These are phyloP conservation scores for Termitomyces eurrhizus DNA, from an alignment of 768 basidiomycete genomes.

Conservation along the genomic window DNA sequence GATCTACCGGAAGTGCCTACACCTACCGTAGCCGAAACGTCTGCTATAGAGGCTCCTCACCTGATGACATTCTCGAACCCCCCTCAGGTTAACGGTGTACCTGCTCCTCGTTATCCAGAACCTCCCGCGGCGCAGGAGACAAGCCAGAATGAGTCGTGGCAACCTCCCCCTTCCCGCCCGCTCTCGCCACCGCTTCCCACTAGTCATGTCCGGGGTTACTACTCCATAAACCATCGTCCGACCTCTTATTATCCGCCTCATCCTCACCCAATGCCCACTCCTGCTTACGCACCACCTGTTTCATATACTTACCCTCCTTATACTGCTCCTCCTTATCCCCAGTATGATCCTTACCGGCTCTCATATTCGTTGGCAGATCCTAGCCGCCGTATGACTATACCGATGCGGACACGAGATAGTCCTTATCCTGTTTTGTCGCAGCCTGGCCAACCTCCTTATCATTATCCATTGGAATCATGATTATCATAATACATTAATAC, in stretches of 20 bases:
- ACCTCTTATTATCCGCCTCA: slow-evolving; percentile 10
- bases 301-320: slow-evolving; percentile 17
- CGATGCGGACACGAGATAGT: slow-evolving; percentile 13
- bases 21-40: slow-evolving; percentile 19
- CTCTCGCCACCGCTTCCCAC: slow-evolving; percentile 6
- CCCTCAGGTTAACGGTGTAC: slow-evolving; percentile 2
- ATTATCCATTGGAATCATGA: slow-evolving; percentile 13
- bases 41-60: slow-evolving; percentile 9
- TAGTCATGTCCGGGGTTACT: slow-evolving; percentile 12
- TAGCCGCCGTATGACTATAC: slow-evolving; percentile 3
- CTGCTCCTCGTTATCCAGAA: slow-evolving; percentile 3
- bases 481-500: background rate
- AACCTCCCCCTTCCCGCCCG: background rate
- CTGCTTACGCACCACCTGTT: slow-evolving; percentile 6
- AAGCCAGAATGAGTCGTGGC: slow-evolving; percentile 4
- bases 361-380: slow-evolving; percentile 8
- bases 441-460: slow-evolving; percentile 14
- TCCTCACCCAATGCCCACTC: slow-evolving; percentile 7
- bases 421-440: slow-evolving; percentile 17
- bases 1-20: slow-evolving; percentile 20
- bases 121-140: background rate
- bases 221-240: slow-evolving; percentile 7
- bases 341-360: slow-evolving; percentile 10
- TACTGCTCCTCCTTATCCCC: slow-evolving; percentile 15
- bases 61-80: slow-evolving; percentile 17